These are phyloP conservation scores for Pythium monospermum DNA, from an alignment of 352 stramenopile genomes.

Conservation along the genomic window DNA sequence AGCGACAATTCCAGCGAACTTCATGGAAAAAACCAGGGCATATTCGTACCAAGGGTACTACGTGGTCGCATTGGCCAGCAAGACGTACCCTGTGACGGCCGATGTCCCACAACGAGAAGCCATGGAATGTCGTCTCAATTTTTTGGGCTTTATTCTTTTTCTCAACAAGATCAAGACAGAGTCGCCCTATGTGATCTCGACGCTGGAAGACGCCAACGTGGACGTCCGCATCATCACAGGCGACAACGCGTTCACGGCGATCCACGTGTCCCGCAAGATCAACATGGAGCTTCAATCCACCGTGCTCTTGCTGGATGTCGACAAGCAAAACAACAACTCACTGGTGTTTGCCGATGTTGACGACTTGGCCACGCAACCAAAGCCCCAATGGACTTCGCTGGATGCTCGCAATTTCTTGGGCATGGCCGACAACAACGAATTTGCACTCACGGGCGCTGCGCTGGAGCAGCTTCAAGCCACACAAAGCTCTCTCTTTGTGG, in stretches of 20 bases:
- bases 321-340: slow-evolving; percentile 5
- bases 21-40: slow-evolving; percentile 41
- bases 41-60: slow-evolving; percentile 87
- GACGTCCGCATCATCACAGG: slow-evolving; percentile 87
- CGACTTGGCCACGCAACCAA: slow-evolving; percentile 31
- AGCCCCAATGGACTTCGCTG: slow-evolving; percentile 31
- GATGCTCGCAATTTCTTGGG: slow-evolving; percentile 43
- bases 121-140: slow-evolving; percentile 72
- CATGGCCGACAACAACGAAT: slow-evolving; percentile 49
- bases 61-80: slow-evolving; percentile 57
- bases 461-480: slow-evolving; percentile 37
- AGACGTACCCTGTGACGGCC: slow-evolving; percentile 44
- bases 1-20: slow-evolving; percentile 64
- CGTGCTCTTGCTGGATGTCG: slow-evolving; percentile 46
- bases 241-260: slow-evolving; percentile 76
- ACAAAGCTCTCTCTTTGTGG: slow-evolving; percentile 34
- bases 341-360: slow-evolving; percentile 62
- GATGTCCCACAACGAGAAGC: slow-evolving; percentile 55
- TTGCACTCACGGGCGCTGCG: slow-evolving; percentile 62
- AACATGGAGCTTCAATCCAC: slow-evolving; percentile 64
- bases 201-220: slow-evolving; percentile 71
- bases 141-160: slow-evolving; percentile 87
- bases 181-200: slow-evolving; percentile 66
- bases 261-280: slow-evolving; percentile 67
- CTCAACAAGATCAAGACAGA: slow-evolving; percentile 89